Base-by-base conservation (phyloP, 495 filamentous ascomycete species). In the Talaromyces liani region DNA sequence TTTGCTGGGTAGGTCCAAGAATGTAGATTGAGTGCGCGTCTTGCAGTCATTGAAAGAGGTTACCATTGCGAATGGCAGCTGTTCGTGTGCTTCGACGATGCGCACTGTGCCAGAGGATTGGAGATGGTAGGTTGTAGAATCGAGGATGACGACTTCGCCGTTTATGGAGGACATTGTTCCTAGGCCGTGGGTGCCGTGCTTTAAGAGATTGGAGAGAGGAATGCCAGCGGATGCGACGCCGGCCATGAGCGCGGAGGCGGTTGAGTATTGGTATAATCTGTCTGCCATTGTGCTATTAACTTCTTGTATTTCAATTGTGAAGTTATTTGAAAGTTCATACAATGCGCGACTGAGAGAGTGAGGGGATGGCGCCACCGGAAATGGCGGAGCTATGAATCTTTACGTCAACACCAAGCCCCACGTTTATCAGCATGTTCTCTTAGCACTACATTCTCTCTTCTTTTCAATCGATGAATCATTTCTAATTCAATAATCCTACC, bases 131-230 rank as follows among this genome's bases (percentile, higher is more conserved):
- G 75, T 70, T 9, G 68, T 65, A 60, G 72, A 71, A 62, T 82
- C 78, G 14, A 84, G 65, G n/a, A 82, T 69, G 33, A 83, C 75
- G 68, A 84, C 78, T 67, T 84, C 82, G 67, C 81, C 81, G 54
- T 74, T 73, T 66, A 85, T 78, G 63, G 68, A 60, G 10, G 65
- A 64, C 62, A 83, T 78, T n/a, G 82, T 84, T 18, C 82, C 82
- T 0, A 84, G 73, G 24, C 82, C 81, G 67, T 80, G 78, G 68
- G 76, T 71, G 69, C 82, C 80, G 64, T 81, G 75, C 0, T 58
- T 24, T 33, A 78, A 70, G 22, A 82, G 61, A 3, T 70, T 53
- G 7, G 74, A 66, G 27, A 79, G 69, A 4, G 69, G 66, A 31
- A 74, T 71, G 31, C 80, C 80, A 12, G 68, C 67, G 1, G 74